Conservation (phyloP, 768 basidiomycete genomes). For the Bullera alba region DNA sequence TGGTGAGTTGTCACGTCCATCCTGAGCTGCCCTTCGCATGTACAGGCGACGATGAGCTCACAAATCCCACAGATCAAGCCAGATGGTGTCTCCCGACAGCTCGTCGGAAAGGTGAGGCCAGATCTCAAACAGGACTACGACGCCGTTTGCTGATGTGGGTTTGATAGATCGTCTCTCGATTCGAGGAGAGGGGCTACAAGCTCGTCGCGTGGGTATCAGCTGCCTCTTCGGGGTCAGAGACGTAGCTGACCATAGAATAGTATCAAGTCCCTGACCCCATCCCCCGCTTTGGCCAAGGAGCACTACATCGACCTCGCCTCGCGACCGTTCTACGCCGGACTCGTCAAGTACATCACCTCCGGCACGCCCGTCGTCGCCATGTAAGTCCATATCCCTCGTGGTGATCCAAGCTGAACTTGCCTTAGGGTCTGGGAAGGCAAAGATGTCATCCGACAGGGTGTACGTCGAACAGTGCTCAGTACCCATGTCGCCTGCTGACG, state of each 20-base stretch:
- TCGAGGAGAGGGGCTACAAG: slow-evolving; percentile 43
- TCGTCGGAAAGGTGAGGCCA: slow-evolving; percentile 35
- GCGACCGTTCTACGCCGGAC: slow-evolving; percentile 31
- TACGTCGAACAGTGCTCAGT: slow-evolving; percentile 7
- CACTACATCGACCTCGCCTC: slow-evolving; percentile 20
- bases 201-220: slow-evolving; percentile 27
- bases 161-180: slow-evolving; percentile 35
- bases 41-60: not conserved
- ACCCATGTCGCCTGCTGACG: not conserved
- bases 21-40: not conserved
- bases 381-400: slow-evolving; percentile 13
- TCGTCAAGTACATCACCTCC: slow-evolving; percentile 42
- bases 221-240: not conserved
- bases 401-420: not conserved
- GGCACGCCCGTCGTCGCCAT: slow-evolving; percentile 42
- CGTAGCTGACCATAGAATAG: slow-evolving; percentile 4
- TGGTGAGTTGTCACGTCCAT: slow-evolving; percentile 17
- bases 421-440: slow-evolving; percentile 42
- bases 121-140: not conserved
- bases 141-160: too few species aligned
- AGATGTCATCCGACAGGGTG: slow-evolving; percentile 40
- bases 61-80: slow-evolving; percentile 33
- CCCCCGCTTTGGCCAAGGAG: slow-evolving; percentile 22
- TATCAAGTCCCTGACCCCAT: slow-evolving; percentile 33
- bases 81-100: slow-evolving; percentile 38